Percentiles rank a stretch among this genome's conserved stretches.
Conservation (phyloP, 1,284 basidiomycete species). For the Filobasidium uniguttulatum region DNA sequence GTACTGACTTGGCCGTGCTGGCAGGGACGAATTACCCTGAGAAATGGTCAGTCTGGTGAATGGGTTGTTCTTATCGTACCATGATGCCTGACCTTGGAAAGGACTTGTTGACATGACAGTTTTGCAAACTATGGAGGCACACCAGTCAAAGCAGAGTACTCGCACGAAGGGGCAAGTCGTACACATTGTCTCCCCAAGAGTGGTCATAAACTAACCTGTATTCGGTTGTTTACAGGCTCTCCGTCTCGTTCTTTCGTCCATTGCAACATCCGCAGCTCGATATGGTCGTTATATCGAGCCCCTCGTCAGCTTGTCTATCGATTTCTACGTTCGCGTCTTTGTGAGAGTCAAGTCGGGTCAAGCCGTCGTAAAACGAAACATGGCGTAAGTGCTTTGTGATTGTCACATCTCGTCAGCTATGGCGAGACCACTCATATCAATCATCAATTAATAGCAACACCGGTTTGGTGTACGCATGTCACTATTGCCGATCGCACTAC, state of each 20-base stretch:
- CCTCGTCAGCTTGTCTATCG: conserved; percentile 84
- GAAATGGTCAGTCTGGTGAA: conserved; percentile 71
- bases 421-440: too few species aligned
- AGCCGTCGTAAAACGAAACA: conserved; percentile 71
- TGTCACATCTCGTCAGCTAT: neutral
- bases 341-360: conserved; percentile 63
- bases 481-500: conserved; percentile 62
- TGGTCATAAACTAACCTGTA: neutral
- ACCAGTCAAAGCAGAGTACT: conserved; percentile 79
- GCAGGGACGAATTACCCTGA: conserved; percentile 92
- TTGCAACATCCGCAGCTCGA: conserved; percentile 73
- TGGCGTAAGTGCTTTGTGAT: conserved; percentile 44
- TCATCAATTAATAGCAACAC: conserved; percentile 49
- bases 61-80: too few species aligned
- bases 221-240: conserved; percentile 48
- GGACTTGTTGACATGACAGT: conserved; percentile 40
- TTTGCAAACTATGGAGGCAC: conserved; percentile 95
- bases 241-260: conserved; percentile 70
- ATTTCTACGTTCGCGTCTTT: conserved; percentile 93
- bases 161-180: conserved; percentile 67
- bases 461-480: conserved; percentile 67
- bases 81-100: too few species aligned
- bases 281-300: conserved; percentile 89
- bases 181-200: neutral
- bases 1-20: conserved; percentile 87